These are phyloP conservation scores for Spergularia azorica DNA, from an alignment of 179 eudicot genomes.

Conservation along the genomic window DNA sequence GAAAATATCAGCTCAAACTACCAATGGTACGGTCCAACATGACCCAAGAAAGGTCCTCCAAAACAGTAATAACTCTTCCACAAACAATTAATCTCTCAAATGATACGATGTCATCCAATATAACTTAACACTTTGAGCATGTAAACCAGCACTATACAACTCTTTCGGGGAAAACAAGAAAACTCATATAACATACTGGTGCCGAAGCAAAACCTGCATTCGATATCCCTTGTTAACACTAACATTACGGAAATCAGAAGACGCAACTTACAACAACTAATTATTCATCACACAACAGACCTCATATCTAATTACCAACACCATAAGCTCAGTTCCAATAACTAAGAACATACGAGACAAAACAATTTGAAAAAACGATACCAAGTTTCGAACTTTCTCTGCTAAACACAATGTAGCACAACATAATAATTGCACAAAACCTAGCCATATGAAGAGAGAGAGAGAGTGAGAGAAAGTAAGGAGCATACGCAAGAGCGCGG, in stretches of 20 bases:
- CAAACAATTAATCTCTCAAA: background rate
- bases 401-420: background rate
- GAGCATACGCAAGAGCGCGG: constrained; percentile 80
- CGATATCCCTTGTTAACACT: background rate
- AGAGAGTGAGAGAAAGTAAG: background rate
- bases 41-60: constrained; percentile 1
- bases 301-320: background rate
- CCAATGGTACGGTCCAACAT: background rate
- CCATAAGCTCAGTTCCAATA: background rate
- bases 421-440: background rate
- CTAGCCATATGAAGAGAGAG: background rate
- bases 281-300: background rate
- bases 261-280: too few species aligned
- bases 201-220: background rate
- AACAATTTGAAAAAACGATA: background rate
- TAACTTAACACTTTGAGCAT: constrained; percentile 5
- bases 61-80: background rate
- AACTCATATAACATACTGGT: background rate
- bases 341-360: background rate
- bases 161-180: background rate
- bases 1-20: background rate
- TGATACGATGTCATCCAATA: background rate
- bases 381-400: background rate
- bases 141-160: background rate
- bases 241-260: background rate